Percentiles rank a stretch among this genome's conserved stretches.
phyloP scores from a whole-genome alignment of 192 early-diverging fungal genomes.

The Coemansia sp. region DNA sequence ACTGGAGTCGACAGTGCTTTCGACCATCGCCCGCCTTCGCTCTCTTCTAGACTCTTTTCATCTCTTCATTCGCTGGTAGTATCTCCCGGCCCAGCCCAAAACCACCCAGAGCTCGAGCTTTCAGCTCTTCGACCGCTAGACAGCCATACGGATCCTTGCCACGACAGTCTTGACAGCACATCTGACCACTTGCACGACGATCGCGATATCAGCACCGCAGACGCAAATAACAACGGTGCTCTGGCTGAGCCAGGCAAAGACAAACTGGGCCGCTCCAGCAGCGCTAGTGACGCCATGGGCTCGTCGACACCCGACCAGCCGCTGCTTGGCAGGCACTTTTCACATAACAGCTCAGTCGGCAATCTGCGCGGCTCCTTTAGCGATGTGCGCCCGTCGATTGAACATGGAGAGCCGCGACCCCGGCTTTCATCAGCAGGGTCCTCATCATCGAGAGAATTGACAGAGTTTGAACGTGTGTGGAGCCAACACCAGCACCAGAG shows the following conservation, averaged over 20 bases:
- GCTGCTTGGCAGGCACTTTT: slow-evolving; percentile 21
- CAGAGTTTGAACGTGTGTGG: slow-evolving; percentile 40
- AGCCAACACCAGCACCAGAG: slow-evolving; percentile 27
- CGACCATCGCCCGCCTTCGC: neutral
- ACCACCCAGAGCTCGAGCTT: slow-evolving; percentile 17
- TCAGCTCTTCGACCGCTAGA: slow-evolving; percentile 2
- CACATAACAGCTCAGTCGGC: slow-evolving; percentile 1
- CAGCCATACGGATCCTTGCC: neutral
- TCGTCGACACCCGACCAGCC: slow-evolving; percentile 49
- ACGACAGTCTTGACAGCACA: neutral
- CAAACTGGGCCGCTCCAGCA: slow-evolving; percentile 10
- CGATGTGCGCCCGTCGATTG: slow-evolving; percentile 18
- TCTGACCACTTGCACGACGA: neutral
- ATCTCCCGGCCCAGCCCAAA: neutral
- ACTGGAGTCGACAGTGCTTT: neutral
- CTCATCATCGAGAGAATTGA: slow-evolving; percentile 28
- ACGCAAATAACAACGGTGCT: neutral
- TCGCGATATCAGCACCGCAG: neutral
- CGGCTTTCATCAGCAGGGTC: slow-evolving; percentile 24
- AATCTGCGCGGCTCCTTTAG: slow-evolving; percentile 12
- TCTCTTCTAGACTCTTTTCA: slow-evolving; percentile 7
- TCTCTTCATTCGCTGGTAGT: slow-evolving; percentile 4
- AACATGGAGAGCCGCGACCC: slow-evolving; percentile 14
- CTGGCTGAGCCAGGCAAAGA: neutral
- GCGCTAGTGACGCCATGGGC: slow-evolving; percentile 4